Evolutionary conservation across 2,329 filamentous ascomycete genomes (phyloP).

Genomic region (Hymenoscyphus occultus): DNA sequence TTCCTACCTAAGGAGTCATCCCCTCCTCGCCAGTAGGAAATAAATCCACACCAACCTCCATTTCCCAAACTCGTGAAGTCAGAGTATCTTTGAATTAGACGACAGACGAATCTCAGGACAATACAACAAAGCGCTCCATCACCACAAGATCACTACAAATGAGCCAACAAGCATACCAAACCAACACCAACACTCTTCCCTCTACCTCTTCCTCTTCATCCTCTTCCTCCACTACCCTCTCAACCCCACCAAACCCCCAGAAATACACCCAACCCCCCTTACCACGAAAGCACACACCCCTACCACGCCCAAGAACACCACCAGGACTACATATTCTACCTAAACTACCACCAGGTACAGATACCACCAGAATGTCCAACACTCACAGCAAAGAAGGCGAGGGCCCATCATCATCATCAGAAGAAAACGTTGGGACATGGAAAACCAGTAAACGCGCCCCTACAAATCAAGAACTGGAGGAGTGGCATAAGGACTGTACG

Average conservation of each 20-base stretch:
- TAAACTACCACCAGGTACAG: not conserved
- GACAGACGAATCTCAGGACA: no score
- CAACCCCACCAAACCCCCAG: not conserved
- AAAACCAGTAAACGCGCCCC: not conserved
- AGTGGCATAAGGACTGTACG: not conserved
- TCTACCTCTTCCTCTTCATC: not conserved
- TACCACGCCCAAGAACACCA: not conserved
- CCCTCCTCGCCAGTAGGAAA: no score
- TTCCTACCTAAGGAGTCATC: no score
- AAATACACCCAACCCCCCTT: not conserved
- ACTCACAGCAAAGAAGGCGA: not conserved
- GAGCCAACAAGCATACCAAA: not conserved
- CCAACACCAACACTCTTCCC: not conserved
- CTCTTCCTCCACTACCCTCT: not conserved
- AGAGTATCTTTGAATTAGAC: no score
- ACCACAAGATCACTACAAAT: not conserved
- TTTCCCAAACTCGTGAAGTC: no score
- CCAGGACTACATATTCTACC: not conserved
- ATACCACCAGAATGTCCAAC: not conserved
- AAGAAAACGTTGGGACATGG: not conserved
- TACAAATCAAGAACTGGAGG: not conserved
- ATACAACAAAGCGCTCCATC: no score
- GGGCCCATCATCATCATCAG: no score
- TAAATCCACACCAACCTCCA: no score
- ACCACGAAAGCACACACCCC: not conserved